Percentiles rank a stretch among this genome's conserved stretches.
phyloP scores from a whole-genome alignment of 495 filamentous ascomycete species.

The Extremus antarcticus region DNA sequence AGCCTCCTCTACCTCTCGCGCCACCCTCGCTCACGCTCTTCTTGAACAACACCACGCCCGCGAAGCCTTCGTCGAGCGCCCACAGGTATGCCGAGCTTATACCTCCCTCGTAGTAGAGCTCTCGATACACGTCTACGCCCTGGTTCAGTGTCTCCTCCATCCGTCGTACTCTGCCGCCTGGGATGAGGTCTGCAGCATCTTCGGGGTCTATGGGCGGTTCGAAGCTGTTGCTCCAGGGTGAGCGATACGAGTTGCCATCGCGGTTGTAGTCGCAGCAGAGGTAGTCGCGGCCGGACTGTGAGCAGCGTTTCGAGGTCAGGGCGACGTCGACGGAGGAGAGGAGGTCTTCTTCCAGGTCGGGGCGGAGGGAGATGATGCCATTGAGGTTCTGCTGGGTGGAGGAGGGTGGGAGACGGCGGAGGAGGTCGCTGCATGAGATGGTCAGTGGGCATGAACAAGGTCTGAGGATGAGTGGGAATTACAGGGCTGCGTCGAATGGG shows the following conservation, averaged over 20 bases:
- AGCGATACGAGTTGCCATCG: constrained; percentile 92
- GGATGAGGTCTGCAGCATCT: constrained; percentile 36
- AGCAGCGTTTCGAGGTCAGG: constrained; percentile 72
- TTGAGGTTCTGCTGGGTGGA: constrained; percentile 75
- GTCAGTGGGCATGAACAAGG: constrained; percentile 25
- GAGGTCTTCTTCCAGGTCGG: constrained; percentile 91
- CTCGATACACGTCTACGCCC: constrained; percentile 92
- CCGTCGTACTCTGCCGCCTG: constrained; percentile 54
- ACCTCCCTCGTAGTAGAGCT: constrained; percentile 96
- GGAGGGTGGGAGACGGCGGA: constrained; percentile 92
- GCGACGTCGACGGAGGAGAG: constrained; percentile 96
- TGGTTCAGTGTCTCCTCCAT: constrained; percentile 91
- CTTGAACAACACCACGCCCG: constrained; percentile 88
- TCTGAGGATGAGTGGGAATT: constrained; percentile 20
- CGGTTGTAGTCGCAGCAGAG: constrained; percentile 99
- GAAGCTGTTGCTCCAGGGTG: constrained; percentile 97
- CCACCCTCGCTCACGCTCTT: constrained; percentile 38
- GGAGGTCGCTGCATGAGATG: constrained; percentile 66
- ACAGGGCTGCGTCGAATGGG: constrained; percentile 53
- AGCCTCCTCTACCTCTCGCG: constrained; percentile 46
- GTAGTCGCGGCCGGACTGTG: constrained; percentile 84
- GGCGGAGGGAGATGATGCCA: constrained; percentile 72
- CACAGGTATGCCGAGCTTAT: constrained; percentile 94
- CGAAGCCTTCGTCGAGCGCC: constrained; percentile 98
- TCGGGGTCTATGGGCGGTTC: constrained; percentile 63